Conservation (phyloP, 805 yeast species). For the Wickerhamomyces tratensis region DNA sequence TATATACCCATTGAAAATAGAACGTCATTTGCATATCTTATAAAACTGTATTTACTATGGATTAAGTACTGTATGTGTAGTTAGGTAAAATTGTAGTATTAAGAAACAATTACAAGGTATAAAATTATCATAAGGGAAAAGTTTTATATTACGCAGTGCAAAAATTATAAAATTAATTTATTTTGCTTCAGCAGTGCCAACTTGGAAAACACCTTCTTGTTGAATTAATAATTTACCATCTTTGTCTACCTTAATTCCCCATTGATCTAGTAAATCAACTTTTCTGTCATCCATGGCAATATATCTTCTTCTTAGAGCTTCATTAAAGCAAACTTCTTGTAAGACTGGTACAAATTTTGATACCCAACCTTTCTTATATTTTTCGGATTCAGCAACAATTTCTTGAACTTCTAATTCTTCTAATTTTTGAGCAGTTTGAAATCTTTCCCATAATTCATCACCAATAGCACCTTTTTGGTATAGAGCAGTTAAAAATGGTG, state of each 20-base stretch:
- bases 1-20: not conserved
- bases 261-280: constrained; percentile 19
- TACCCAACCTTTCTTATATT: constrained; percentile 71
- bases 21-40: no score
- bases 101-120: no score
- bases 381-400: constrained; percentile 65
- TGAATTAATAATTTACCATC: constrained; percentile 10
- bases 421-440: constrained; percentile 63
- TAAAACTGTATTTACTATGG: no score
- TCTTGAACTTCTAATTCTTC: constrained; percentile 77
- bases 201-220: not conserved
- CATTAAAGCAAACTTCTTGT: constrained; percentile 87
- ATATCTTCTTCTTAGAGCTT: constrained; percentile 75
- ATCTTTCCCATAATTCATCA: constrained; percentile 78
- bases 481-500: constrained; percentile 55
- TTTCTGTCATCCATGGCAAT: constrained; percentile 30
- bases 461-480: constrained; percentile 89
- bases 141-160: no score
- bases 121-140: no score
- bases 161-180: no score
- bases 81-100: no score
- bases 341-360: constrained; percentile 65
- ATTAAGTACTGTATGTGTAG: no score
- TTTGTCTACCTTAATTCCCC: constrained; percentile 18
- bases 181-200: not conserved